Conservation (phyloP, 2,329 filamentous ascomycete species). For the Ophiocordyceps australis region DNA sequence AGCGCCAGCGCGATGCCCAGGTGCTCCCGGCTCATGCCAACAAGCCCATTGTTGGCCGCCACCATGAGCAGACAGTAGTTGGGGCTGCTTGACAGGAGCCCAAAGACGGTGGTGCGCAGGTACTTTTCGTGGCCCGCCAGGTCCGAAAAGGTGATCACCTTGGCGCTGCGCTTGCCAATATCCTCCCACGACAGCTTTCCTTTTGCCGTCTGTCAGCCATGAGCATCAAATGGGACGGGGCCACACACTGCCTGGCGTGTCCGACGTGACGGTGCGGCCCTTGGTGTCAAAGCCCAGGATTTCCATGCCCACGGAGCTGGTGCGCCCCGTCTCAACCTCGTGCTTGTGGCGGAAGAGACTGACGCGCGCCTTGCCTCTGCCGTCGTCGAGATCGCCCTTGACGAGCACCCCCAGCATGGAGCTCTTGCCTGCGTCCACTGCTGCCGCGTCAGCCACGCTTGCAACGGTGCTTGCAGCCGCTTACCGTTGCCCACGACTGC, state of each 20-base stretch:
- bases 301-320: constrained; percentile 95
- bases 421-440: constrained; percentile 89
- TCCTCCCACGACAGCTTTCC: constrained; percentile 82
- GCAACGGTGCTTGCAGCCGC: constrained; percentile 4
- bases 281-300: constrained; percentile 92
- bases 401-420: constrained; percentile 91
- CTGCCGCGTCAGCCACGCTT: constrained; percentile 3
- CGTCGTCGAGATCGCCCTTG: constrained; percentile 89
- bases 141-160: constrained; percentile 94
- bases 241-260: constrained; percentile 61
- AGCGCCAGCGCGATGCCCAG: constrained; percentile 84
- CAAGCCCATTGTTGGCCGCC: constrained; percentile 88
- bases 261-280: constrained; percentile 67
- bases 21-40: constrained; percentile 98
- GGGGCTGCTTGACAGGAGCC: constrained; percentile 80
- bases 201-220: constrained; percentile 6
- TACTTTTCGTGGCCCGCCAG: constrained; percentile 92
- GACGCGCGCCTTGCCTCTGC: constrained; percentile 79
- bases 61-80: constrained; percentile 99
- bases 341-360: constrained; percentile 97
- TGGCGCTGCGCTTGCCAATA: constrained; percentile 84
- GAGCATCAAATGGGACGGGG: too few relatives aligned
- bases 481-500: constrained; percentile 87
- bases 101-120: constrained; percentile 89
- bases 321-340: constrained; percentile 87